phyloP scores from a whole-genome alignment of 2,329 filamentous ascomycete genomes.

The Talaromyces sp. region DNA sequence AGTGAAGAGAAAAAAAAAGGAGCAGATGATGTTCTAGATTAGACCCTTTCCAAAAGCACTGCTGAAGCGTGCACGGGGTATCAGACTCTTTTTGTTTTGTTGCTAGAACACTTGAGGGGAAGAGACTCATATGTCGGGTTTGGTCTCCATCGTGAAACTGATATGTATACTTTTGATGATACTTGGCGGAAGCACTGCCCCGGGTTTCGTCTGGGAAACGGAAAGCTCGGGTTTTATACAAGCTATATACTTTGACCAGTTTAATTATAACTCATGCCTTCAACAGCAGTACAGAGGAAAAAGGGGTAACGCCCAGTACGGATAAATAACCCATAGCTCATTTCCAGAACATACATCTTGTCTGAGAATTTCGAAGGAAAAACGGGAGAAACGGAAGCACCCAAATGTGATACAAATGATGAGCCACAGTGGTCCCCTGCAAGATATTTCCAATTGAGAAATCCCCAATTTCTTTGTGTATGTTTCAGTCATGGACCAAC shows the following conservation, averaged over 20 bases:
- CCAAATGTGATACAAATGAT: neutral
- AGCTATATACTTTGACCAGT: neutral
- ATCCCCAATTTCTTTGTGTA: neutral
- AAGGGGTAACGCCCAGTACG: neutral
- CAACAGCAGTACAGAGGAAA: neutral
- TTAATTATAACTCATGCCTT: neutral
- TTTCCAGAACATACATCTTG: neutral
- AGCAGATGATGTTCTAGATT: too few species aligned
- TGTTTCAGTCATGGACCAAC: neutral
- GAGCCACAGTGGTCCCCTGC: neutral
- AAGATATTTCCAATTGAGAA: neutral
- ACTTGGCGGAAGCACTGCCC: neutral
- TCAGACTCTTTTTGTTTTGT: neutral
- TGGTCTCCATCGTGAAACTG: neutral
- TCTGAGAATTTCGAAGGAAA: neutral
- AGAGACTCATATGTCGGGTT: neutral
- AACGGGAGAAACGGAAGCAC: neutral
- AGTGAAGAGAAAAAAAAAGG: neutral
- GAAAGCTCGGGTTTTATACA: neutral
- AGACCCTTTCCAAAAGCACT: too few species aligned
- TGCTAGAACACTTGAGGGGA: too few species aligned
- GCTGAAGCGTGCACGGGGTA: neutral
- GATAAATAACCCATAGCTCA: too few species aligned
- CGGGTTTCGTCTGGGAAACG: neutral
- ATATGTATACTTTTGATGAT: neutral